These are phyloP conservation scores for Bacterosira constricta DNA, from an alignment of 108 stramenopile species.

Conservation along the genomic window DNA sequence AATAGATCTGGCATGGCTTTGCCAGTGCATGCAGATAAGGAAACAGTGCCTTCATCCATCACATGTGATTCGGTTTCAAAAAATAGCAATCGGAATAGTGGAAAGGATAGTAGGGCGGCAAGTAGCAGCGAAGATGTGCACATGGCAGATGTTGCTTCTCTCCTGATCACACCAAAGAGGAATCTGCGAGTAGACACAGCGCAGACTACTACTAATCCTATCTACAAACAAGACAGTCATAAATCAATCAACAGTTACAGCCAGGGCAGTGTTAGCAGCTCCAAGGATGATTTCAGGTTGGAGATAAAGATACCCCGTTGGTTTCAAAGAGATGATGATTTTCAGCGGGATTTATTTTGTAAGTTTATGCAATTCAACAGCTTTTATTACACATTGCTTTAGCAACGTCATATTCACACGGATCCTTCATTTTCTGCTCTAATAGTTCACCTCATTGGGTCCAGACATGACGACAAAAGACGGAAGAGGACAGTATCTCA, in stretches of 20 bases:
- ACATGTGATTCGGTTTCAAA: not conserved
- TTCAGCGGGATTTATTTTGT: conserved; percentile 18
- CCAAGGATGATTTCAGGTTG: not conserved
- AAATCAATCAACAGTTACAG: not conserved
- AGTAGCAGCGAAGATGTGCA: not conserved
- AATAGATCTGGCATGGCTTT: not conserved
- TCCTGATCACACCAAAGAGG: not conserved
- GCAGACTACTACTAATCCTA: not conserved
- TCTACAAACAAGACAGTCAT: not conserved
- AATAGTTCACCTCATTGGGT: not conserved
- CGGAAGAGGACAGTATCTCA: not conserved
- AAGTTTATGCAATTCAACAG: not conserved
- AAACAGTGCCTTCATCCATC: conserved; percentile 2
- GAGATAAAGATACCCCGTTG: conserved; percentile 6
- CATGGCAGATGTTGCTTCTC: not conserved
- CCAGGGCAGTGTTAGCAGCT: not conserved
- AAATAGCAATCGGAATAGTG: not conserved
- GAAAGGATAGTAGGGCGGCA: not conserved
- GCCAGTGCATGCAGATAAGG: not conserved
- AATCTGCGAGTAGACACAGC: not conserved
- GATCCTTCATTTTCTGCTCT: not conserved
- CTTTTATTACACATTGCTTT: not conserved
- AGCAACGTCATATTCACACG: not conserved
- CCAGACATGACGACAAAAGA: not conserved
- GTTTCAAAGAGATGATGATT: conserved; percentile 13